These are phyloP conservation scores for Citrus maxima DNA, from an alignment of 345 rosid genomes.

Conservation along the genomic window DNA sequence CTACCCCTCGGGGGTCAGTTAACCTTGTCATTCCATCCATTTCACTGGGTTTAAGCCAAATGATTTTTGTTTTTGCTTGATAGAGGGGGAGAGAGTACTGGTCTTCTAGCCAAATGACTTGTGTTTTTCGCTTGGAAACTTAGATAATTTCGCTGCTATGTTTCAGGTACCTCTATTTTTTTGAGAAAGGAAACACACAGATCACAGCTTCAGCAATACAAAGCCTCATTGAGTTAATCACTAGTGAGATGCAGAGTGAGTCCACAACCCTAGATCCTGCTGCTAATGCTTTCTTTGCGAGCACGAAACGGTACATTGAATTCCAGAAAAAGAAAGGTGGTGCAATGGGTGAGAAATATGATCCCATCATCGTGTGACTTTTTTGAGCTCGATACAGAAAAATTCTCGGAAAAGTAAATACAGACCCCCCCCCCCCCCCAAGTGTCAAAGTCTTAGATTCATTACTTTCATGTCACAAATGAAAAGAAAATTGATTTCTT, in stretches of 20 bases:
- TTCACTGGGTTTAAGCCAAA: no score
- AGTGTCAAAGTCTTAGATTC: background rate
- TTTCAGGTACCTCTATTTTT: constrained; percentile 71
- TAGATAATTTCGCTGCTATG: background rate
- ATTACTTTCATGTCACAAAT: background rate
- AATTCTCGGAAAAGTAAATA: background rate
- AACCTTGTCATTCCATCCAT: no score
- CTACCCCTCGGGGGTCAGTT: no score
- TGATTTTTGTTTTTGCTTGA: background rate
- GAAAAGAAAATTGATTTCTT: background rate
- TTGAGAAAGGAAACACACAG: constrained; percentile 77
- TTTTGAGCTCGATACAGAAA: background rate
- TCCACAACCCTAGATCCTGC: constrained; percentile 42
- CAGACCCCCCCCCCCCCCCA: background rate
- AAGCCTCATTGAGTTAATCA: constrained; percentile 63
- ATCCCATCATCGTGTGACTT: constrained; percentile 45
- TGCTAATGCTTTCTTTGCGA: constrained; percentile 60
- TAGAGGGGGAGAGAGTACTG: background rate
- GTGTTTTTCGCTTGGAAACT: background rate
- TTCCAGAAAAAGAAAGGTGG: constrained; percentile 88
- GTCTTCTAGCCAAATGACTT: background rate
- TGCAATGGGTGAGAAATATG: constrained; percentile 64
- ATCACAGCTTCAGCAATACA: constrained; percentile 60
- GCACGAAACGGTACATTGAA: constrained; percentile 63
- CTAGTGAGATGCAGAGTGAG: constrained; percentile 69